Percentiles rank a stretch among this genome's conserved stretches.
Evolutionary conservation across 2,329 filamentous ascomycete genomes (phyloP).

Genomic region (Fusarium algeriense): DNA sequence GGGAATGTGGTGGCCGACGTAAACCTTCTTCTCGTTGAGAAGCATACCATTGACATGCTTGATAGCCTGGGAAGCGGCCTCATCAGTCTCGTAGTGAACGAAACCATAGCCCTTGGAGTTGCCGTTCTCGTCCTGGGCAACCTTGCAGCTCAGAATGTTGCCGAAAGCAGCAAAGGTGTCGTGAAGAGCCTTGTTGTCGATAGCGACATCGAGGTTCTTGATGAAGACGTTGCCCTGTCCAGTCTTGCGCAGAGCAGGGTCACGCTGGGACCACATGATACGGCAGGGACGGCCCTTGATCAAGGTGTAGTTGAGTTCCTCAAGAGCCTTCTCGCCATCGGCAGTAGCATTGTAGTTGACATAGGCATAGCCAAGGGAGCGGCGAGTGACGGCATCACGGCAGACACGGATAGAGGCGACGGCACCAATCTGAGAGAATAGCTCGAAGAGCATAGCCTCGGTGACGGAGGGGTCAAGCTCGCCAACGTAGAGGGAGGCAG

Average conservation of each 20-base stretch:
- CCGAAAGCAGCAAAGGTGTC: constrained; percentile 99
- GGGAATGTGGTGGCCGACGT: constrained; percentile 98
- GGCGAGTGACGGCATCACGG: constrained; percentile 97
- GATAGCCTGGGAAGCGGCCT: constrained; percentile 96
- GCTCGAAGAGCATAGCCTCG: constrained; percentile 99
- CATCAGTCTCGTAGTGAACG: constrained; percentile 99
- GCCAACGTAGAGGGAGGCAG: constrained; percentile 97
- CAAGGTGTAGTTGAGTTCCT: constrained; percentile 99
- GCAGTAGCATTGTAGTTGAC: constrained; percentile 99
- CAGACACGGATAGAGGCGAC: constrained; percentile 99
- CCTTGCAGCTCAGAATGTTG: constrained; percentile 99
- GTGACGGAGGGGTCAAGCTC: constrained; percentile 98
- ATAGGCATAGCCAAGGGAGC: constrained; percentile 98
- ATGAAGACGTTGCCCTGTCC: constrained; percentile 99
- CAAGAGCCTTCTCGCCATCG: constrained; percentile 97
- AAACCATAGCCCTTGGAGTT: constrained; percentile 99
- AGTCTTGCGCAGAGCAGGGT: constrained; percentile 98
- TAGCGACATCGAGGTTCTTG: constrained; percentile 98
- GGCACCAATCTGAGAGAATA: constrained; percentile 99
- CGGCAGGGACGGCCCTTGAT: constrained; percentile 99
- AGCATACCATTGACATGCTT: constrained; percentile 99
- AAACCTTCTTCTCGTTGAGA: constrained; percentile 99
- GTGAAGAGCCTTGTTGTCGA: constrained; percentile 99
- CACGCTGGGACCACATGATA: constrained; percentile 99
- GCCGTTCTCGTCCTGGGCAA: constrained; percentile 95